A percentile compares a stretch with the other conserved stretches of the same genome.
Conservation (phyloP, 2,329 filamentous ascomycete genomes). For the Hypoxylon sp. region DNA sequence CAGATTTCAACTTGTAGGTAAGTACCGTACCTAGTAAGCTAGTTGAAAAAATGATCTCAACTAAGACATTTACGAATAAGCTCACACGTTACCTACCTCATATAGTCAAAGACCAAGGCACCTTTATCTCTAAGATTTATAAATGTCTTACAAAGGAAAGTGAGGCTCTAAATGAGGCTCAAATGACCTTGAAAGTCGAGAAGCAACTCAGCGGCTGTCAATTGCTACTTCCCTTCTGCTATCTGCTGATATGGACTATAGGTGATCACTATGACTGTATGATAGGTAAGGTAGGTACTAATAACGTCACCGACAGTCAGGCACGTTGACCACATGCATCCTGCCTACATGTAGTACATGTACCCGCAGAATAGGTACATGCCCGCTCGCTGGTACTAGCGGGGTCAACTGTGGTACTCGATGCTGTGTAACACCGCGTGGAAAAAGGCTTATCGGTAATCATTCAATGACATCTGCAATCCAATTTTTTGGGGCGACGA, state of each 20-base stretch:
- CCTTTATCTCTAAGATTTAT: neutral
- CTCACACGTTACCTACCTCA: neutral
- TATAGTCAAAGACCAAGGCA: neutral
- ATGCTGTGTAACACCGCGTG: conserved; percentile 10
- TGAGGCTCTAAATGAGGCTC: neutral
- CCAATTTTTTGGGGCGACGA: conserved; percentile 26
- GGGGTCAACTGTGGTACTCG: neutral
- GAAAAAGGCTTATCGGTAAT: conserved; percentile 18
- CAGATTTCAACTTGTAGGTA: neutral
- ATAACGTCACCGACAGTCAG: no score
- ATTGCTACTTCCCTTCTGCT: no score
- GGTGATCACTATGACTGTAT: no score
- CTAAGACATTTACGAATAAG: neutral
- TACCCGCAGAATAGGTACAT: no score
- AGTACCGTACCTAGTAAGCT: no score
- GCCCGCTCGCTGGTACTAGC: neutral
- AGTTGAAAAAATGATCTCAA: neutral
- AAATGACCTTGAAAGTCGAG: neutral
- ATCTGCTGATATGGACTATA: no score
- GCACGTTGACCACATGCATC: no score
- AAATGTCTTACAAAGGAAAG: neutral
- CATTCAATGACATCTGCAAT: conserved; percentile 20
- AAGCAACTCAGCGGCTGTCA: no score
- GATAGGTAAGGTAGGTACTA: no score
- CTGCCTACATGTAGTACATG: no score